Evolutionary conservation across 305 asterid species (phyloP).

Genomic region (Solanum chacoense): DNA sequence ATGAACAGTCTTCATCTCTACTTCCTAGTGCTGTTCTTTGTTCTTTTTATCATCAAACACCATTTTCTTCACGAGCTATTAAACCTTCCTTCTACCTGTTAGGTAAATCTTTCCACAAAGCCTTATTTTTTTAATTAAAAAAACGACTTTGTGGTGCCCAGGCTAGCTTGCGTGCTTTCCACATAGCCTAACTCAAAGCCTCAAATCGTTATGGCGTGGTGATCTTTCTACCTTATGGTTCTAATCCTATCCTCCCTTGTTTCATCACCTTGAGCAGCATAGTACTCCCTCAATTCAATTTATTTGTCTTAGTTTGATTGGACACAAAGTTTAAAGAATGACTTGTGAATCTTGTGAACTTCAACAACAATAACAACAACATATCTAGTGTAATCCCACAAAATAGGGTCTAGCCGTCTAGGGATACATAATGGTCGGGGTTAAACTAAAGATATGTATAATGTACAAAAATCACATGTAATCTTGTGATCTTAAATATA

Average conservation of each 20-base stretch:
- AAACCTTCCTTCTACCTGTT: conserved; percentile 22
- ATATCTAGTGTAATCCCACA: not conserved
- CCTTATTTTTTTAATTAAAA: not conserved
- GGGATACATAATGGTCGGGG: not conserved
- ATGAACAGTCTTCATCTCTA: conserved; percentile 3
- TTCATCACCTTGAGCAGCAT: conserved; percentile 18
- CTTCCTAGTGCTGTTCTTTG: conserved; percentile 1
- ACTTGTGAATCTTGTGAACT: not conserved
- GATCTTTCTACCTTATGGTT: conserved; percentile 12
- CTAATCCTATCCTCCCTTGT: conserved; percentile 7
- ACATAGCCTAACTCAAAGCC: not conserved
- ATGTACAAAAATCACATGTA: not conserved
- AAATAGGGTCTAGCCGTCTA: not conserved
- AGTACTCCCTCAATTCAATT: not conserved
- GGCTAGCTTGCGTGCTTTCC: not conserved
- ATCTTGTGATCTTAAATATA: not conserved
- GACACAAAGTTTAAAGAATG: not conserved
- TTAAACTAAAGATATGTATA: not conserved
- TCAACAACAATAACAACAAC: not conserved
- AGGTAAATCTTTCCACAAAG: not conserved
- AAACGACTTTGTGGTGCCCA: not conserved
- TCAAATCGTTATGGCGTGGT: conserved; percentile 10
- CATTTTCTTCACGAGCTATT: conserved; percentile 4
- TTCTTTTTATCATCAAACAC: not conserved
- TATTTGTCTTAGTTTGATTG: not conserved